A percentile compares a stretch with the other conserved stretches of the same genome.
phyloP scores from a whole-genome alignment of 371 early-diverging fungal genomes.

The Rhizopus microsporus region DNA sequence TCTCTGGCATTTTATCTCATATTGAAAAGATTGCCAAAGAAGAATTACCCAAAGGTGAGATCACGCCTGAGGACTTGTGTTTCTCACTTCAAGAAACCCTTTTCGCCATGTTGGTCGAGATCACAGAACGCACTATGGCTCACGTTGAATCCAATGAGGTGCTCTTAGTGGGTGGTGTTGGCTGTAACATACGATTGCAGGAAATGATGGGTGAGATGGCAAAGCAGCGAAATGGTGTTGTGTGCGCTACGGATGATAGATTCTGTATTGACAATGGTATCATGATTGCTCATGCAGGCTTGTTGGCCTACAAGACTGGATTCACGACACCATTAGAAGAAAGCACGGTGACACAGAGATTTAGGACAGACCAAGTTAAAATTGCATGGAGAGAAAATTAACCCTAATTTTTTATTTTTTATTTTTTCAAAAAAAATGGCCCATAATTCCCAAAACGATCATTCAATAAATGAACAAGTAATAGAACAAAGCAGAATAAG shows the following conservation, averaged over 20 bases:
- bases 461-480: no score
- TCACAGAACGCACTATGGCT: slow-evolving; percentile 99
- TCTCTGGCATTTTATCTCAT: slow-evolving; percentile 93
- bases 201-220: slow-evolving; percentile 99
- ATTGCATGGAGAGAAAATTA: slow-evolving; percentile 81
- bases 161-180: slow-evolving; percentile 99
- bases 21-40: slow-evolving; percentile 82
- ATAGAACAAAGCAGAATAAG: no score
- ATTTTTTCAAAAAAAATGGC: not conserved
- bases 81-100: slow-evolving; percentile 98
- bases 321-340: slow-evolving; percentile 78
- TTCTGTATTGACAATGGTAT: slow-evolving; percentile 99
- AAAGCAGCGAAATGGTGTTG: slow-evolving; percentile 82
- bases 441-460: no score
- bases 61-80: slow-evolving; percentile 91
- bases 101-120: slow-evolving; percentile 99
- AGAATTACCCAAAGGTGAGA: slow-evolving; percentile 58
- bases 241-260: slow-evolving; percentile 97
- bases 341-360: slow-evolving; percentile 95
- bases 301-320: slow-evolving; percentile 75
- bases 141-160: slow-evolving; percentile 95
- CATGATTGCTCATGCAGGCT: slow-evolving; percentile 99
- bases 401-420: not conserved
- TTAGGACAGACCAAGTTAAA: slow-evolving; percentile 91
- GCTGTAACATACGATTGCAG: slow-evolving; percentile 96